Evolutionary conservation across 108 stramenopile species (phyloP), one percentile per base, ranked within the genome.

Genomic region (Mediolabrus comicus): DNA sequence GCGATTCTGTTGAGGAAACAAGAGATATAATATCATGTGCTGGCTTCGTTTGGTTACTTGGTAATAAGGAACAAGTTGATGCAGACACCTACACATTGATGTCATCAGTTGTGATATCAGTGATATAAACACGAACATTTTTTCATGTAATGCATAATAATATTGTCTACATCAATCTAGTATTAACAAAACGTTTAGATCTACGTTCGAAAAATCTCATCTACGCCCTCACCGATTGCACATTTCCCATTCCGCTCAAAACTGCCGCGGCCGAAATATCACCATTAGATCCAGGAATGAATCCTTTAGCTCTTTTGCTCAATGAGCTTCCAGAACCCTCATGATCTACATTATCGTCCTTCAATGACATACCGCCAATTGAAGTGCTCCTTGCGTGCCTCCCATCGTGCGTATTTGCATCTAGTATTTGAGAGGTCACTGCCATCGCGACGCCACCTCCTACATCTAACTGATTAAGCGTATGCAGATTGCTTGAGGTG

Each of bases 361-460:
- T 31, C 26, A 46, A 60, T 14, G 58, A 27, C 54, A 12, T 51
- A 4, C 59, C 25, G 35, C 51, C 16, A 13, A 33, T 53, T 31
- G 32, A 13, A 25, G 43, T 29, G 22, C 10, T 28, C 4, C 31
- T 64, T 32, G 25, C 11, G 19, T 11, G 46, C n/a, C 31, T 49
- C 22, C 33, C n/a, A 12, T 24, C 27, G 53, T 77, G 76, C 2
- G 76, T 77, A 65, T 77, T 77, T 4, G 60, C 76, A 59, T 77
- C 76, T 34, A 77, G 38, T 9, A 77, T 54, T 36, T 77, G 76
- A 36, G 76, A 77, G 30, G 63, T 77, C 8, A 77, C 41, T n/a
- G 67, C 76, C 59, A 38, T 68, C 2, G 76, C 64, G 26, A 65
- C 76, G 2, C 76, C 76, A n/a, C 69, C 64, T 3, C 64, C 76